These are phyloP conservation scores for Umbelopsis ramanniana DNA, from an alignment of 192 early-diverging fungal species.

Conservation along the genomic window DNA sequence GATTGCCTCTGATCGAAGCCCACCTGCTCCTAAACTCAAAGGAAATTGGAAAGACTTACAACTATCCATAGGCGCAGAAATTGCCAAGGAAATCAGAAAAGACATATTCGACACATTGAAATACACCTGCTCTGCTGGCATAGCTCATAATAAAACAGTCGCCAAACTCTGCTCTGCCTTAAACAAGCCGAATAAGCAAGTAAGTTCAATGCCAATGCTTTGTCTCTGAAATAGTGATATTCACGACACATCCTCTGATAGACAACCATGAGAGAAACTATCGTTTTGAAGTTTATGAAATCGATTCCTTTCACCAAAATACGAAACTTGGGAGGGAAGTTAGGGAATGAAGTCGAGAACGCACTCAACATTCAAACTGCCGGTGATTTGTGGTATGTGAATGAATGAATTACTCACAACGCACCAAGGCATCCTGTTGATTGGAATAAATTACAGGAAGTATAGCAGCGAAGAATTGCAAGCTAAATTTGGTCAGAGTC, in stretches of 20 bases:
- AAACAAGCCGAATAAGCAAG: constrained; percentile 87
- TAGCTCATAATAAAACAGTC: constrained; percentile 85
- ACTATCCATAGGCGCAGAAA: constrained; percentile 71
- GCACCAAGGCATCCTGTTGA: neutral
- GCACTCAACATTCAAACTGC: constrained; percentile 62
- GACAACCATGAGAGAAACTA: constrained; percentile 68
- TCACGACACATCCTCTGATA: constrained; percentile 33
- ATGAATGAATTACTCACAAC: neutral
- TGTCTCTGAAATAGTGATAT: neutral
- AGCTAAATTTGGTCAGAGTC: constrained; percentile 52
- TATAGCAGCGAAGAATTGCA: constrained; percentile 51
- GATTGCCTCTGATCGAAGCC: constrained; percentile 11
- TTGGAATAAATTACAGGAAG: constrained; percentile 38
- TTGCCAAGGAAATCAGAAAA: constrained; percentile 69
- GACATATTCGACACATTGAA: constrained; percentile 66
- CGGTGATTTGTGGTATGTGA: constrained; percentile 55
- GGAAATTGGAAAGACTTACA: constrained; percentile 76
- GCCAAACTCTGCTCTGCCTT: constrained; percentile 85
- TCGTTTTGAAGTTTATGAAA: constrained; percentile 64
- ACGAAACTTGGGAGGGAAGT: constrained; percentile 84
- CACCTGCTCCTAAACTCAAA: constrained; percentile 2
- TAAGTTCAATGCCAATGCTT: constrained; percentile 20
- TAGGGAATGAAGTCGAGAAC: constrained; percentile 72
- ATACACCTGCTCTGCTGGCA: constrained; percentile 82
- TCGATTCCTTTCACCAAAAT: constrained; percentile 77